phyloP scores from a whole-genome alignment of 805 yeast species.

The Metschnikowia drakensbergensis region DNA sequence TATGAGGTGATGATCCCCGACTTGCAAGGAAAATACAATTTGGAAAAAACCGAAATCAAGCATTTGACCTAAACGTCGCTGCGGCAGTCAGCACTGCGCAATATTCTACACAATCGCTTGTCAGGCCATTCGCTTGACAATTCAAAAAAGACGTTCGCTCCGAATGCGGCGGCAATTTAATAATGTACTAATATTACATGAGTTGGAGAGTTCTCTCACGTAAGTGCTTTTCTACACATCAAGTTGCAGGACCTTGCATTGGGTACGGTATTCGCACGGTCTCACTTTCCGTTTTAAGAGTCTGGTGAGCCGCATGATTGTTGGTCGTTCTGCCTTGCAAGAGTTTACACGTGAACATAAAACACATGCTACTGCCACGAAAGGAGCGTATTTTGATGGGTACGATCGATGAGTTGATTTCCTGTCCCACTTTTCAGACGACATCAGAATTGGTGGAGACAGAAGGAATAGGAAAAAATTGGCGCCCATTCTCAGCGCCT shows the following conservation, averaged over 20 bases:
- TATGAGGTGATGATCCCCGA: constrained; percentile 74
- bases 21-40: constrained; percentile 32
- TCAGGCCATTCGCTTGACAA: not conserved
- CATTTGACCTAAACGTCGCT: constrained; percentile 21
- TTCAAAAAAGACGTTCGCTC: not conserved
- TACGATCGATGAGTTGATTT: too few species aligned
- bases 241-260: not conserved
- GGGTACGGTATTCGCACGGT: not conserved
- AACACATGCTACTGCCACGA: too few species aligned
- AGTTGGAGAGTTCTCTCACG: not conserved
- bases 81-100: not conserved
- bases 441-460: too few species aligned
- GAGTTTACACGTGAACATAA: too few species aligned
- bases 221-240: not conserved
- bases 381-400: too few species aligned
- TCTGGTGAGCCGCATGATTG: not conserved
- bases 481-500: too few species aligned
- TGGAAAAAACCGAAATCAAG: constrained; percentile 32
- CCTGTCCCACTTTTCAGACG: too few species aligned
- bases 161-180: not conserved
- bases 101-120: not conserved
- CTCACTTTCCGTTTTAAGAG: not conserved
- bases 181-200: constrained; percentile 1
- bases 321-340: too few species aligned
- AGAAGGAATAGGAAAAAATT: too few species aligned